A percentile compares a stretch with the other conserved stretches of the same genome.
Conservation (phyloP, 2,329 filamentous ascomycete species). For the Cladophialophora carrionii region DNA sequence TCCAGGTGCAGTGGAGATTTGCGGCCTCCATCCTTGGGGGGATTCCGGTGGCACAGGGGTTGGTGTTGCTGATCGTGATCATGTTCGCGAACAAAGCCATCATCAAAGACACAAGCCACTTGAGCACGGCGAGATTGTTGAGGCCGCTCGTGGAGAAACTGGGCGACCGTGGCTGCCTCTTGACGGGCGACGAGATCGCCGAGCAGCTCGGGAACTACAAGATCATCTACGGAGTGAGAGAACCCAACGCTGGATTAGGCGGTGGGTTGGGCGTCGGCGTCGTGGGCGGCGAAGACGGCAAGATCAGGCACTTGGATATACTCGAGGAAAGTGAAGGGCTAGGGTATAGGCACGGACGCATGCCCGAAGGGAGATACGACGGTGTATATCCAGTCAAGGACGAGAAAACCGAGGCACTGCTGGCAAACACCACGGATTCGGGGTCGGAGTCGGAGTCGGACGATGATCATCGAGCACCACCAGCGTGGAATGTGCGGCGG, state of each 20-base stretch:
- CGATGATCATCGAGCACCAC: background rate
- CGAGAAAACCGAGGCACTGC: conserved; percentile 12
- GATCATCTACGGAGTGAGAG: conserved; percentile 34
- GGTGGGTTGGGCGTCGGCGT: background rate
- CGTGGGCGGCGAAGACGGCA: conserved; percentile 4
- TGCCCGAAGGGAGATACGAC: conserved; percentile 29
- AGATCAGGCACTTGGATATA: conserved; percentile 21
- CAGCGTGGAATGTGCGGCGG: background rate
- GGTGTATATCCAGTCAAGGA: conserved; percentile 5
- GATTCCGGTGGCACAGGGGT: conserved; percentile 29
- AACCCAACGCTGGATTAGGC: conserved; percentile 27
- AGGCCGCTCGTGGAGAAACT: conserved; percentile 31
- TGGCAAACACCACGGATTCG: background rate
- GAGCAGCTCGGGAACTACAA: conserved; percentile 30
- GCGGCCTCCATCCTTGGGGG: conserved; percentile 28
- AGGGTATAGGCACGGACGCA: conserved; percentile 15
- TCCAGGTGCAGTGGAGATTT: conserved; percentile 68
- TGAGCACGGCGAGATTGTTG: conserved; percentile 30
- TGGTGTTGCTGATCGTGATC: conserved; percentile 29
- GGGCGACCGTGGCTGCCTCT: conserved; percentile 29
- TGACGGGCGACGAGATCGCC: conserved; percentile 36
- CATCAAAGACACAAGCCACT: conserved; percentile 33
- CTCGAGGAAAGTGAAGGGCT: conserved; percentile 27
- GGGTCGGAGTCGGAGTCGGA: conserved; percentile 9
- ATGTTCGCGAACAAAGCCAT: conserved; percentile 31